Percentiles rank a stretch among this genome's conserved stretches.
phyloP scores from a whole-genome alignment of 2,329 filamentous ascomycete genomes.

The Colletotrichum gloeosporioides region DNA sequence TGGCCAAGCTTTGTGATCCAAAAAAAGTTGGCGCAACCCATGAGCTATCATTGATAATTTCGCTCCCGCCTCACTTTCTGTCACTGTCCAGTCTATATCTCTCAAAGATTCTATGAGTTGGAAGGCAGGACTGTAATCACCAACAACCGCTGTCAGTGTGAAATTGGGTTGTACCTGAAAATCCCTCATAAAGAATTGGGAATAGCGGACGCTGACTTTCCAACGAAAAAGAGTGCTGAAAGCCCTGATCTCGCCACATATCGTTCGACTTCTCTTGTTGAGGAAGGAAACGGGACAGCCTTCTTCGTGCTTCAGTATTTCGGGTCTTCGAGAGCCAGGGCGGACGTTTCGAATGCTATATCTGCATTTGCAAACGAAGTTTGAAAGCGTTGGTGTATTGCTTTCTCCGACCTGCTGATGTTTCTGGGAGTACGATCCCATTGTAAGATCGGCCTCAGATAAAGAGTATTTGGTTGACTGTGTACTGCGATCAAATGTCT shows the following conservation, averaged over 20 bases:
- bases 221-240: neutral
- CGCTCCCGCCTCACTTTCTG: neutral
- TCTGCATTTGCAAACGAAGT: neutral
- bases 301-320: neutral
- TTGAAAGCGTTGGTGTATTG: no score
- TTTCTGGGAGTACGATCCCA: no score
- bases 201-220: neutral
- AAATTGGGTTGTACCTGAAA: neutral
- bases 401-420: no score
- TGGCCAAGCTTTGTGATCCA: neutral
- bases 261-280: no score
- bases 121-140: neutral
- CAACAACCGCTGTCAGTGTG: neutral
- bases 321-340: neutral
- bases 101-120: neutral
- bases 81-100: neutral
- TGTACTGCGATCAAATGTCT: no score
- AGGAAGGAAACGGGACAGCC: neutral
- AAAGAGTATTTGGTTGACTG: no score
- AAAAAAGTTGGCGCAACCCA: neutral
- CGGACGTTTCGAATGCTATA: no score
- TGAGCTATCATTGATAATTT: neutral
- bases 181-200: neutral
- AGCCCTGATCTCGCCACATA: neutral
- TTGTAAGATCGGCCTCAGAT: no score